Percentiles rank a stretch among this genome's conserved stretches.
Conservation (phyloP, 176 grass and related monocot genomes). For the Oryza rufipogon region DNA sequence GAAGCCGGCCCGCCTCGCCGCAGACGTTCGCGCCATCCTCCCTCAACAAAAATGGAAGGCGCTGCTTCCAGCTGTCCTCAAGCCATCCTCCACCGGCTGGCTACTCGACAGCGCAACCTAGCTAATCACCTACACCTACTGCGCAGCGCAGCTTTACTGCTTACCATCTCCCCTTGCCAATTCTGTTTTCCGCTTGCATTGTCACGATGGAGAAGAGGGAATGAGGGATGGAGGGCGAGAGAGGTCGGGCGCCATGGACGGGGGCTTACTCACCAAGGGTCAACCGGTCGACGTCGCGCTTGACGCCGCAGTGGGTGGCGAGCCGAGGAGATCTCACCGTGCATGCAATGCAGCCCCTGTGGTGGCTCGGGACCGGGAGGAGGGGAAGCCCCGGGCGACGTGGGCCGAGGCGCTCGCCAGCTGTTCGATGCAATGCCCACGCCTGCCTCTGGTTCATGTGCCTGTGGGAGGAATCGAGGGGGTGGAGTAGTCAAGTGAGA, state of each 20-base stretch:
- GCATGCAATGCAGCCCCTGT: not conserved
- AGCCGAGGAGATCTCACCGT: not conserved
- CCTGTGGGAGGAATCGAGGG: not conserved
- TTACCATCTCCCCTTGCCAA: not conserved
- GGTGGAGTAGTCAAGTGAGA: not conserved
- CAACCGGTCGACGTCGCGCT: slow-evolving; percentile 40
- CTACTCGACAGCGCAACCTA: no score
- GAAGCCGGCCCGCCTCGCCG: no score
- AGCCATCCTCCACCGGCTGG: no score
- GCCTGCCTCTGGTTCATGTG: not conserved
- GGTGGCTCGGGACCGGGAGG: slow-evolving; percentile 29
- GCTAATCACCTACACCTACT: no score
- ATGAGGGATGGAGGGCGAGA: not conserved
- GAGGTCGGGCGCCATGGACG: slow-evolving; percentile 39
- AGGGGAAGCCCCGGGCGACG: slow-evolving; percentile 39
- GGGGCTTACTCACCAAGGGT: slow-evolving; percentile 38
- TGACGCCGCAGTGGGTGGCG: slow-evolving; percentile 16
- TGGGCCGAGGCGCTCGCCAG: slow-evolving; percentile 55
- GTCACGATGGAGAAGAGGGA: not conserved
- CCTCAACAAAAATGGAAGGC: no score
- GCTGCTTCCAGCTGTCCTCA: no score
- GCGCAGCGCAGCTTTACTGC: no score
- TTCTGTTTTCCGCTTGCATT: not conserved
- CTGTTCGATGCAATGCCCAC: slow-evolving; percentile 7
- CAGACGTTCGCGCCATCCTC: no score